Evolutionary conservation across 352 stramenopile species (phyloP).

Genomic region (Thalassiosira mediterranea): DNA sequence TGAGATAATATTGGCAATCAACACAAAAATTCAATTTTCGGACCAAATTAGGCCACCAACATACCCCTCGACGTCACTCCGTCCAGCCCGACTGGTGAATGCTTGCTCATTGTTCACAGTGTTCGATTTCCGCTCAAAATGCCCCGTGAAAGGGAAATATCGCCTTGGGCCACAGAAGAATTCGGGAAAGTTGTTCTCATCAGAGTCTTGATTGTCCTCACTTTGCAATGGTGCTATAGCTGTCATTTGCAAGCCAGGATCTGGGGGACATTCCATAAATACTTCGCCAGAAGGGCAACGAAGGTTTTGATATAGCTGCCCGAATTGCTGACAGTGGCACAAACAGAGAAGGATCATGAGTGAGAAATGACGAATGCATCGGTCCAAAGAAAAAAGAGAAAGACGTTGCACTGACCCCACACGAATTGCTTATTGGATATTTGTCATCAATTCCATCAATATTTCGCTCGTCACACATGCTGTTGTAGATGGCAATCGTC

Average conservation of each 20-base stretch:
- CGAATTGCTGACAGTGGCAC: constrained; percentile 19
- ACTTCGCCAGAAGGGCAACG: constrained; percentile 25
- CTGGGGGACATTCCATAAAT: constrained; percentile 44
- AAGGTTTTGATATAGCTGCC: constrained; percentile 43
- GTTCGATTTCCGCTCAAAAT: constrained; percentile 11
- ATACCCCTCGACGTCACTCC: constrained; percentile 22
- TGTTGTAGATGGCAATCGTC: constrained; percentile 29
- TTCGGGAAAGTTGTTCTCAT: constrained; percentile 2
- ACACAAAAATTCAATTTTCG: neutral
- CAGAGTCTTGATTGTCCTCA: constrained; percentile 11
- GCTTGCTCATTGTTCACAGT: constrained; percentile 27
- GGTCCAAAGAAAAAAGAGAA: neutral
- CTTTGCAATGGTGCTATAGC: constrained; percentile 23
- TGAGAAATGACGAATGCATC: neutral
- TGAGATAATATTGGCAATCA: neutral
- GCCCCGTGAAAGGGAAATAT: constrained; percentile 34
- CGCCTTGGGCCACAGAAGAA: constrained; percentile 37
- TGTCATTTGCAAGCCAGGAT: constrained; percentile 48
- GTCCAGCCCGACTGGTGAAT: constrained; percentile 11
- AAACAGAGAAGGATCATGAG: neutral
- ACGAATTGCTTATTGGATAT: constrained; percentile 53
- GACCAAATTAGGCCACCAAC: constrained; percentile 25
- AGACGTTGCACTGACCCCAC: constrained; percentile 10
- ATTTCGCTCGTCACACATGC: constrained; percentile 46
- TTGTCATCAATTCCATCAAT: constrained; percentile 22